Conservation (phyloP, 371 early-diverging fungal genomes). For the Mortierella sp. region DNA sequence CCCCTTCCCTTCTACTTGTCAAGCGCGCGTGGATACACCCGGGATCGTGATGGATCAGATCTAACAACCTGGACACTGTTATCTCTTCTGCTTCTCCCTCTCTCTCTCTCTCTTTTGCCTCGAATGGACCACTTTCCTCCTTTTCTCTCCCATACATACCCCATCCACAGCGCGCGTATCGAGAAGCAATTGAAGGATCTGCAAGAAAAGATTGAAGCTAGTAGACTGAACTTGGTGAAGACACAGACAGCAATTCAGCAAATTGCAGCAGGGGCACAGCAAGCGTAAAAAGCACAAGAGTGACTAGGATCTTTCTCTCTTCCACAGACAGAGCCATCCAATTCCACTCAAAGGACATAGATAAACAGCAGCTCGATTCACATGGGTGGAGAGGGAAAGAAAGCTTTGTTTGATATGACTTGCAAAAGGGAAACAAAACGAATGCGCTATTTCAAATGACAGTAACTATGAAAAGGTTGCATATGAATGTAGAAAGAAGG, state of each 20-base stretch:
- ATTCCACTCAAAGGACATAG: too few relatives aligned
- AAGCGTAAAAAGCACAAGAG: constrained; percentile 22
- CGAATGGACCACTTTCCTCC: neutral
- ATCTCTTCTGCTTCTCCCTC: neutral
- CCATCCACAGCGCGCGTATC: constrained; percentile 73
- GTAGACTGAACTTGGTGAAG: constrained; percentile 75
- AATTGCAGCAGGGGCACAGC: constrained; percentile 16
- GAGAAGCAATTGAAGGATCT: constrained; percentile 84
- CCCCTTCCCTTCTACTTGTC: too few relatives aligned
- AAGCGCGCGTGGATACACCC: too few relatives aligned
- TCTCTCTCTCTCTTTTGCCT: neutral
- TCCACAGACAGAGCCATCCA: too few relatives aligned
- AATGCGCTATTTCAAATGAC: too few relatives aligned
- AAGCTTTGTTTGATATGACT: neutral
- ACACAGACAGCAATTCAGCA: constrained; percentile 61
- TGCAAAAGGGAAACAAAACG: too few relatives aligned
- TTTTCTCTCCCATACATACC: neutral
- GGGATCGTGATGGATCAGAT: neutral
- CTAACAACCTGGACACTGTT: neutral
- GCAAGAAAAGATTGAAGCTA: constrained; percentile 81
- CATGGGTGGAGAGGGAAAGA: neutral
- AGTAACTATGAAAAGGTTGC: neutral
- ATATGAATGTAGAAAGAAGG: neutral
- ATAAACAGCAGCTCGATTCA: too few relatives aligned
- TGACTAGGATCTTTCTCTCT: too few relatives aligned